These are phyloP conservation scores for Cephalotrichum gorgonifer DNA, from an alignment of 2,329 filamentous ascomycete species.

Conservation along the genomic window DNA sequence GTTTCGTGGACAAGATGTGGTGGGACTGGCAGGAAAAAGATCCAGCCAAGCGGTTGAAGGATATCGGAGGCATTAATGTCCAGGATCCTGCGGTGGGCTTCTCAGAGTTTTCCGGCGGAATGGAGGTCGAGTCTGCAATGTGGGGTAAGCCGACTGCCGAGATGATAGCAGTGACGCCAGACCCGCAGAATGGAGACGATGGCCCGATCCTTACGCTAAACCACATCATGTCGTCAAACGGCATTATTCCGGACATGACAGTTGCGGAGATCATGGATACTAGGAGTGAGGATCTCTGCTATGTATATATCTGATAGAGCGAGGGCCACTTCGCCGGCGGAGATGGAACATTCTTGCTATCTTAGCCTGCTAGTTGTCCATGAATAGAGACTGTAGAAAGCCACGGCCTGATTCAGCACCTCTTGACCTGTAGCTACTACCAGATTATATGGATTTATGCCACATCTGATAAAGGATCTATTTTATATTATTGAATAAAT, in stretches of 20 bases:
- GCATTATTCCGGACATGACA: conserved; percentile 6
- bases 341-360: too few species aligned
- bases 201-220: conserved; percentile 3
- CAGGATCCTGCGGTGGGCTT: conserved; percentile 6
- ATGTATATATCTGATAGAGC: conserved; percentile 6
- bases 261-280: conserved; percentile 6
- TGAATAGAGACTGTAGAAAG: too few species aligned
- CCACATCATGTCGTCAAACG: conserved; percentile 5
- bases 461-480: too few species aligned
- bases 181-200: conserved; percentile 6
- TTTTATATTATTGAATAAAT: too few species aligned
- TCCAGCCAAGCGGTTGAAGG: background rate
- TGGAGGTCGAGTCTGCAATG: conserved; percentile 6
- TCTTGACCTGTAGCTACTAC: too few species aligned
- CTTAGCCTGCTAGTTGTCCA: too few species aligned
- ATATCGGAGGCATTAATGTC: conserved; percentile 4
- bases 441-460: too few species aligned
- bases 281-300: conserved; percentile 4
- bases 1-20: conserved; percentile 8
- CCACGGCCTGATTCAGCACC: too few species aligned
- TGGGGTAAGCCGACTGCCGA: conserved; percentile 6
- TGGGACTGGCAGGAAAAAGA: conserved; percentile 6
- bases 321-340: too few species aligned
- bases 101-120: conserved; percentile 6
- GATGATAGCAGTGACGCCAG: conserved; percentile 6